phyloP scores from a whole-genome alignment of 495 filamentous ascomycete genomes.

The Collariella sp. region DNA sequence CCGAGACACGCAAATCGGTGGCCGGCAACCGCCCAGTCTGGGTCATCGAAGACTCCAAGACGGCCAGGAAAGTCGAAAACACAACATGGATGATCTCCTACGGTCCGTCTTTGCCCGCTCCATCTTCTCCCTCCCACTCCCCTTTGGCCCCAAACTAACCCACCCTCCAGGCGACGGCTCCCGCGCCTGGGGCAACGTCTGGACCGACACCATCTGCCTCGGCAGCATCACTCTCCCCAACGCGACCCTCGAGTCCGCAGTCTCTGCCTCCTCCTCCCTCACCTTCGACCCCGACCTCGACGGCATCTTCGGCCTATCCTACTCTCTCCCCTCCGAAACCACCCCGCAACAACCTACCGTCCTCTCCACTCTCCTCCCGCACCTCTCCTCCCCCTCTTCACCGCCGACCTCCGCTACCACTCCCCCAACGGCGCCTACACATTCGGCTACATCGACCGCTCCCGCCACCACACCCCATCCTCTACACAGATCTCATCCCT shows the following conservation, averaged over 20 bases:
- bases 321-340: conserved; percentile 31
- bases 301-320: conserved; percentile 35
- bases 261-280: conserved; percentile 24
- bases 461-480: conserved; percentile 39
- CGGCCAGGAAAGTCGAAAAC: conserved; percentile 43
- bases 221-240: conserved; percentile 45
- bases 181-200: conserved; percentile 30
- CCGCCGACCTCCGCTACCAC: conserved; percentile 57
- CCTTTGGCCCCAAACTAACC: background rate
- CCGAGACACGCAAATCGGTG: conserved; percentile 11
- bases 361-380: conserved; percentile 54
- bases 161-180: conserved; percentile 18
- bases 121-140: background rate
- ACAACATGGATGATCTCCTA: conserved; percentile 62
- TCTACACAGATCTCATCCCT: conserved; percentile 54
- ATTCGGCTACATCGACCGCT: conserved; percentile 65
- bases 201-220: conserved; percentile 30
- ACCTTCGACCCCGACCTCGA: conserved; percentile 20
- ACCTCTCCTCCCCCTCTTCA: conserved; percentile 49
- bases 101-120: conserved; percentile 47
- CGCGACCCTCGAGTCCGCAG: conserved; percentile 46
- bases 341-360: conserved; percentile 50
- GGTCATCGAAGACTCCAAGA: conserved; percentile 49
- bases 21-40: conserved; percentile 11
- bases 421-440: conserved; percentile 56